Percentiles rank a stretch among this genome's conserved stretches.
Evolutionary conservation across 2,329 filamentous ascomycete genomes (phyloP).

Genomic region (Cryphonectria carpinicola): DNA sequence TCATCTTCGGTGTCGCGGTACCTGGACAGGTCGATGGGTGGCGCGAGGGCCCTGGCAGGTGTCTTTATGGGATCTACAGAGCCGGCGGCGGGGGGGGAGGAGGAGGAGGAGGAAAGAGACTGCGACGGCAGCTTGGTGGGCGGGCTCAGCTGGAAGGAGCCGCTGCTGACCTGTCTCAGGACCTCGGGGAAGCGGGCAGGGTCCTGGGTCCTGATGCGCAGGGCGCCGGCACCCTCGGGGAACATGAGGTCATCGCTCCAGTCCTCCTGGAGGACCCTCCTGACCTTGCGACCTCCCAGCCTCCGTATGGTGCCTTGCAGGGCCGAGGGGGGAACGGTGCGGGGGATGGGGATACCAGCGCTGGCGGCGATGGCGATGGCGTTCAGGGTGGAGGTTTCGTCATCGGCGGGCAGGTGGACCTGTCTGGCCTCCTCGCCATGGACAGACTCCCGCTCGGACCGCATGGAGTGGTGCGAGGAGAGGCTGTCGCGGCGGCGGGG

Average conservation of each 20-base stretch:
- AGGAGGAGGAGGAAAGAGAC: not conserved
- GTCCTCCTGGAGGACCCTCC: conserved; percentile 75
- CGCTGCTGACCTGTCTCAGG: conserved; percentile 62
- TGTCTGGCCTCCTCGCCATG: conserved; percentile 87
- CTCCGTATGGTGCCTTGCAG: conserved; percentile 91
- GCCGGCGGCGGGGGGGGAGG: conserved; percentile 21
- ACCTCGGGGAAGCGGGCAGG: conserved; percentile 67
- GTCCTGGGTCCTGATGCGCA: conserved; percentile 69
- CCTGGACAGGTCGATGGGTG: conserved; percentile 62
- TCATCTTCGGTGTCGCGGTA: conserved; percentile 67
- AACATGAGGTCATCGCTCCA: conserved; percentile 81
- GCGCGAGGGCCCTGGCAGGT: conserved; percentile 37
- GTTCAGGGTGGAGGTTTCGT: conserved; percentile 80
- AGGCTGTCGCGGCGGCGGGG: conserved; percentile 72
- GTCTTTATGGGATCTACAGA: conserved; percentile 26
- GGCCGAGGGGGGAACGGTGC: conserved; percentile 85
- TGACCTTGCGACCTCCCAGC: conserved; percentile 74
- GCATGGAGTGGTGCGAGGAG: conserved; percentile 80
- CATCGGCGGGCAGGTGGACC: conserved; percentile 80
- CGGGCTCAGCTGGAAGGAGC: conserved; percentile 57
- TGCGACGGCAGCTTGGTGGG: conserved; percentile 38
- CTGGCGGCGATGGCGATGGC: conserved; percentile 86
- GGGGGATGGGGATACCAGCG: conserved; percentile 88
- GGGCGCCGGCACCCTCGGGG: conserved; percentile 59
- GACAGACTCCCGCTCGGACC: conserved; percentile 78